Conservation (phyloP, 2,329 filamentous ascomycete genomes). For the Onygenales sp. region DNA sequence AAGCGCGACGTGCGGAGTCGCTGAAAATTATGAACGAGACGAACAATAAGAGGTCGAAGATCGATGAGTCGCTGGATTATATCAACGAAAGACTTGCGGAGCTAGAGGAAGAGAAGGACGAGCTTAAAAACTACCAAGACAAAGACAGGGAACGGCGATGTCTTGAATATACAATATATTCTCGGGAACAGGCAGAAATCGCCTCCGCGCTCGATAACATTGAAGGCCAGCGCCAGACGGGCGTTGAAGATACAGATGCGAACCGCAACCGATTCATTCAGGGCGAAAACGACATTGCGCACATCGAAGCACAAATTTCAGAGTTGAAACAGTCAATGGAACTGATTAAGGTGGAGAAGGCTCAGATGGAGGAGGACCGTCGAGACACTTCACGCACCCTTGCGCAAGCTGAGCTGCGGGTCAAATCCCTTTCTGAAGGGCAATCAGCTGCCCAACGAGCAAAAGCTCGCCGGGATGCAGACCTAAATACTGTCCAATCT, state of each 20-base stretch:
- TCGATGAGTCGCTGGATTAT: slow-evolving; percentile 82
- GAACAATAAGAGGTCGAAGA: slow-evolving; percentile 87
- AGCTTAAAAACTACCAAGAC: slow-evolving; percentile 85
- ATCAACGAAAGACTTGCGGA: slow-evolving; percentile 85
- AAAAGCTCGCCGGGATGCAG: slow-evolving; percentile 59
- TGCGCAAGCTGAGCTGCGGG: slow-evolving; percentile 77
- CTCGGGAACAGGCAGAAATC: slow-evolving; percentile 75
- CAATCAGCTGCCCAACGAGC: slow-evolving; percentile 68
- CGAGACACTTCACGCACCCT: slow-evolving; percentile 68
- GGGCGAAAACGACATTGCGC: slow-evolving; percentile 68
- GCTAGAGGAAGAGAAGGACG: slow-evolving; percentile 94
- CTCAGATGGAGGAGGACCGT: slow-evolving; percentile 81
- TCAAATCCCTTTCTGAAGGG: slow-evolving; percentile 73
- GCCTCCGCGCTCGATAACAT: slow-evolving; percentile 69
- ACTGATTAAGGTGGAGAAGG: slow-evolving; percentile 72
- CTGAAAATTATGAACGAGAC: slow-evolving; percentile 96
- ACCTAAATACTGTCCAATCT: slow-evolving; percentile 61
- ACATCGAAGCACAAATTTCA: slow-evolving; percentile 69
- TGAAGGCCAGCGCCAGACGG: slow-evolving; percentile 70
- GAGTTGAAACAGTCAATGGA: slow-evolving; percentile 75
- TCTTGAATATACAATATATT: slow-evolving; percentile 88
- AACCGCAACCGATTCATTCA: slow-evolving; percentile 67
- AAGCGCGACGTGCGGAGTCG: slow-evolving; percentile 80
- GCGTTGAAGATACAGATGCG: slow-evolving; percentile 74
- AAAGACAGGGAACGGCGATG: slow-evolving; percentile 88